Evolutionary conservation across 176 grass and related monocot species (phyloP).

Genomic region (Avena eriantha): DNA sequence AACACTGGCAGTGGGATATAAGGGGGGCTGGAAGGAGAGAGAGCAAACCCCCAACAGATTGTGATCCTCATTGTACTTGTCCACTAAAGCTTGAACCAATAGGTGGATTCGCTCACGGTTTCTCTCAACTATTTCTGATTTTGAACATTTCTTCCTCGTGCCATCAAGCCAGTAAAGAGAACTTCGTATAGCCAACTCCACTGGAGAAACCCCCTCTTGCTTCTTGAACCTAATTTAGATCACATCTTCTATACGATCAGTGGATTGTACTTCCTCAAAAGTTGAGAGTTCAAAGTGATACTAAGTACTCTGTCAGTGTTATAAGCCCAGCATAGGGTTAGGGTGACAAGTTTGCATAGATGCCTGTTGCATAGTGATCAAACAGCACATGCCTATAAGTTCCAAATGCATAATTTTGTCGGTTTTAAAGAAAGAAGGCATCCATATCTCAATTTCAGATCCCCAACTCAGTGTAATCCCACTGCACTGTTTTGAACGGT

Average conservation of each 20-base stretch:
- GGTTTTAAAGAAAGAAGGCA: not conserved
- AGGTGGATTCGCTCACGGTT: not conserved
- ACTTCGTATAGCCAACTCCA: not conserved
- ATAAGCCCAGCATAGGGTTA: not conserved
- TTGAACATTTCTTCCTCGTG: slow-evolving; percentile 5
- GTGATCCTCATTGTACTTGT: slow-evolving; percentile 23
- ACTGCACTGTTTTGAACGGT: not conserved
- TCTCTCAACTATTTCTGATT: not conserved
- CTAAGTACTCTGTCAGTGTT: not conserved
- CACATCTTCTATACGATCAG: slow-evolving; percentile 7
- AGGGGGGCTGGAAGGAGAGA: not conserved
- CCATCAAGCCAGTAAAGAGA: slow-evolving; percentile 19
- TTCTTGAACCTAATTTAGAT: slow-evolving; percentile 19
- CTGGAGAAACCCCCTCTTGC: not conserved
- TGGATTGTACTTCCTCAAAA: not conserved
- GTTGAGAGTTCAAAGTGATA: not conserved
- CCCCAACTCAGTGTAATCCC: not conserved
- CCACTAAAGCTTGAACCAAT: slow-evolving; percentile 14
- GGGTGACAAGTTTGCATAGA: not conserved
- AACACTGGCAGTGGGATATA: not conserved
- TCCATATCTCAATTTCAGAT: not conserved
- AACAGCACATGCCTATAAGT: slow-evolving; percentile 10
- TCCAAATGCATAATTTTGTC: not conserved
- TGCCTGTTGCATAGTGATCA: not conserved
- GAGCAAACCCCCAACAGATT: slow-evolving; percentile 7